Evolutionary conservation across 192 early-diverging fungal species (phyloP).

Genomic region (Backusella morwellensis): DNA sequence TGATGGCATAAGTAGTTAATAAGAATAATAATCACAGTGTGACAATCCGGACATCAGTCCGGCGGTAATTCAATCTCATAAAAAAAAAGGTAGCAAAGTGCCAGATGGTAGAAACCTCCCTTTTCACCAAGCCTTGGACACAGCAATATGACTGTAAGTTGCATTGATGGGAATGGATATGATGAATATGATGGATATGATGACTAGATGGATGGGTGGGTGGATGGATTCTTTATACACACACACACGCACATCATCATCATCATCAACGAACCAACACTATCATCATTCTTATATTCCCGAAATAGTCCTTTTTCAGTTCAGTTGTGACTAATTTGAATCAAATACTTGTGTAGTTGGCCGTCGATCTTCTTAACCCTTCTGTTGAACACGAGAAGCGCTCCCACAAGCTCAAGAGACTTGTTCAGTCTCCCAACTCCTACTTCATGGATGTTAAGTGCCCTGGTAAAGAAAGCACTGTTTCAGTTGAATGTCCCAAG

Average conservation of each 20-base stretch:
- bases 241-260: not conserved
- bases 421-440: conserved; percentile 78
- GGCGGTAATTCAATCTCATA: not conserved
- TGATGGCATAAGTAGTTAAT: no score
- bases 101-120: conserved; percentile 2
- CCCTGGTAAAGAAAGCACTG: conserved; percentile 49
- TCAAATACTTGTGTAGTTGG: conserved; percentile 55
- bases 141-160: conserved; percentile 25
- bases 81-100: not conserved
- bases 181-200: not conserved
- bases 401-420: conserved; percentile 62
- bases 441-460: conserved; percentile 99
- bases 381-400: conserved; percentile 70
- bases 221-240: not conserved
- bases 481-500: not conserved
- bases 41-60: not conserved
- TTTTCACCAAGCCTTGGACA: conserved; percentile 23
- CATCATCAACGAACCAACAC: not conserved
- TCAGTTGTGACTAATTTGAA: not conserved
- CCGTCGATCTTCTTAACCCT: conserved; percentile 95
- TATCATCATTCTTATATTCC: not conserved
- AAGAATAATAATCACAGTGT: no score
- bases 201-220: conserved; percentile 9
- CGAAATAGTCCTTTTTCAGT: not conserved
- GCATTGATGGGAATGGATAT: not conserved